A percentile compares a stretch with the other conserved stretches of the same genome.
phyloP scores from a whole-genome alignment of 108 stramenopile species.

The Skeletonema potamos region DNA sequence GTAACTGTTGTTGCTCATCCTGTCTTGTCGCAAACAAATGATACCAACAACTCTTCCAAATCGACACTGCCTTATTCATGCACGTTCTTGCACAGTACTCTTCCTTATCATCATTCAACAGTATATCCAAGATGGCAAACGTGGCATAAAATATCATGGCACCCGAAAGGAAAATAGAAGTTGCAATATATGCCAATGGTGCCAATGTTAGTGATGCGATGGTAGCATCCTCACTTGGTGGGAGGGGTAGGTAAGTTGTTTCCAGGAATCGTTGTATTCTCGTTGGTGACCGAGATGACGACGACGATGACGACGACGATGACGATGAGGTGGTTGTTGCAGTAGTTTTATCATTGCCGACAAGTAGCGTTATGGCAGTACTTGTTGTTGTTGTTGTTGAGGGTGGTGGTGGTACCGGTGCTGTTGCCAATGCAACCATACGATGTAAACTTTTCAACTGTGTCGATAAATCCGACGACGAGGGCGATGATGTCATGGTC shows the following conservation, averaged over 20 bases:
- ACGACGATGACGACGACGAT: too few species aligned
- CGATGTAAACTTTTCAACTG: constrained; percentile 17
- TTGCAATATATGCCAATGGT: constrained; percentile 34
- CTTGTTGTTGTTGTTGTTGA: background rate
- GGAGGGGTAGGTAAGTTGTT: constrained; percentile 35
- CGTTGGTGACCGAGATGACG: background rate
- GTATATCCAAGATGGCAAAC: constrained; percentile 25
- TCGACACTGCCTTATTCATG: constrained; percentile 11
- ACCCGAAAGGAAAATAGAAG: constrained; percentile 19
- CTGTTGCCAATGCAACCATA: constrained; percentile 15
- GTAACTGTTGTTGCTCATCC: background rate
- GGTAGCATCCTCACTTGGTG: constrained; percentile 36
- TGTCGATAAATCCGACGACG: background rate
- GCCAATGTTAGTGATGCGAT: constrained; percentile 20
- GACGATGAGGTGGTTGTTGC: background rate
- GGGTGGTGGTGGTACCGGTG: background rate
- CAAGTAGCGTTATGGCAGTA: background rate
- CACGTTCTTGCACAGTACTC: constrained; percentile 18
- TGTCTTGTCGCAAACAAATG: constrained; percentile 19
- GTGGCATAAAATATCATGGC: constrained; percentile 21
- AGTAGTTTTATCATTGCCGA: background rate
- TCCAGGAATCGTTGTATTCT: constrained; percentile 7
- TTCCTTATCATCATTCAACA: constrained; percentile 31
- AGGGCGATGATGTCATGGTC: background rate
- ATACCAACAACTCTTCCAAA: constrained; percentile 15